Percentiles rank a stretch among this genome's conserved stretches.
These are phyloP conservation scores for Dipteronia sinensis DNA, from an alignment of 345 rosid genomes.

Conservation along the genomic window DNA sequence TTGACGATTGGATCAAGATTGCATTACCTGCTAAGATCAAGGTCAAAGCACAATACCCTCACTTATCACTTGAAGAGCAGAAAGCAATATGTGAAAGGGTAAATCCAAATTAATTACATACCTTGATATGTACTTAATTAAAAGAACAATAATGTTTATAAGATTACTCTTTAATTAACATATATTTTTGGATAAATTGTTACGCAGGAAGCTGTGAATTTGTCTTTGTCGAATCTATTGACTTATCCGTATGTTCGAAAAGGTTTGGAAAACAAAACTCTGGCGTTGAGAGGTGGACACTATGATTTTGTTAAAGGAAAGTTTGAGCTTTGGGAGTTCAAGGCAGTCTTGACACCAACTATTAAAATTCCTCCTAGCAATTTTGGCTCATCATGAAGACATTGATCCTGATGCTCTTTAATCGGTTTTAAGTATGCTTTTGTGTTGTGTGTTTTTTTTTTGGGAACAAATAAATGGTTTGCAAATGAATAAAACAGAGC, in stretches of 20 bases:
- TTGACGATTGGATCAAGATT: constrained; percentile 36
- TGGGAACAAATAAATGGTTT: not conserved
- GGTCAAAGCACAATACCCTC: constrained; percentile 14
- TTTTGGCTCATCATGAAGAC: too few relatives aligned
- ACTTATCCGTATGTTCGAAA: constrained; percentile 28
- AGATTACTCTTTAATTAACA: not conserved
- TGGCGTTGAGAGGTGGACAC: constrained; percentile 29
- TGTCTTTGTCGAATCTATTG: constrained; percentile 24
- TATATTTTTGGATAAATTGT: not conserved
- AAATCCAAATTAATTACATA: not conserved
- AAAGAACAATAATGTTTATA: not conserved
- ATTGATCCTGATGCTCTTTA: not conserved
- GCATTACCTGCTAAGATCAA: constrained; percentile 34
- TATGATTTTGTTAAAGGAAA: constrained; percentile 24
- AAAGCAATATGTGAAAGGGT: constrained; percentile 22
- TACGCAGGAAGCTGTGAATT: constrained; percentile 37
- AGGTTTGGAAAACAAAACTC: constrained; percentile 7
- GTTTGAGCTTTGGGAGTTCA: constrained; percentile 28
- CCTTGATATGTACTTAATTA: not conserved
- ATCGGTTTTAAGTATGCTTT: not conserved
- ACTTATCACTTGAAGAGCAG: not conserved
- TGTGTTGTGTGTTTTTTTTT: not conserved
- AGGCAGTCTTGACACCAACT: not conserved
- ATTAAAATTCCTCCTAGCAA: not conserved
- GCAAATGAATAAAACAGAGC: not conserved